Evolutionary conservation across 371 early-diverging fungal genomes (phyloP).

Genomic region (Syncephalastrum contaminatum): DNA sequence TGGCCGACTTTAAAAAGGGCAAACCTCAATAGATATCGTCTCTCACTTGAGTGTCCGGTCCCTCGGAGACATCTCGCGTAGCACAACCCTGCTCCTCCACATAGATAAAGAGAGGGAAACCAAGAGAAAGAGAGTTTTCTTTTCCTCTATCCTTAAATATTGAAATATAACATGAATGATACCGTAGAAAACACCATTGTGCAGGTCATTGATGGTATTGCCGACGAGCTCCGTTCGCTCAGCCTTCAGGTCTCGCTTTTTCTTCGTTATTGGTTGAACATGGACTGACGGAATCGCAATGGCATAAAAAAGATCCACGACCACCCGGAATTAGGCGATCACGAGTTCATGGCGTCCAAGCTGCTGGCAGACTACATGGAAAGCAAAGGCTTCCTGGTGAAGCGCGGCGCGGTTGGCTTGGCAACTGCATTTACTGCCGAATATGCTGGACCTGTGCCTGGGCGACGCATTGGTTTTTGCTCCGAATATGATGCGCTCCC

Average conservation of each 20-base stretch:
- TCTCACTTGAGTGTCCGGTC: no score
- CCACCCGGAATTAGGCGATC: slow-evolving; percentile 56
- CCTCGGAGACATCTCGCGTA: no score
- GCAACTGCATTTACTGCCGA: slow-evolving; percentile 65
- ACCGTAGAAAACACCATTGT: slow-evolving; percentile 21
- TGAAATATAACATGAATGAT: slow-evolving; percentile 4
- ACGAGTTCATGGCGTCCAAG: slow-evolving; percentile 58
- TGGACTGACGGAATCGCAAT: no score
- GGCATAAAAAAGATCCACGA: slow-evolving; percentile 50
- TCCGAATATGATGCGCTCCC: slow-evolving; percentile 72
- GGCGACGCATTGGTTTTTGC: slow-evolving; percentile 54
- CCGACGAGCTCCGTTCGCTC: slow-evolving; percentile 51
- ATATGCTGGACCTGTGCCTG: slow-evolving; percentile 34
- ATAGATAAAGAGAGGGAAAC: no score
- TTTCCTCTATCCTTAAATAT: no score
- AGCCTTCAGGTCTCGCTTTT: slow-evolving; percentile 44
- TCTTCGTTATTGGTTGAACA: background rate
- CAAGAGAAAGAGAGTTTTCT: no score
- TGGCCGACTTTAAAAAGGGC: slow-evolving; percentile 33
- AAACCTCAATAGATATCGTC: slow-evolving; percentile 13
- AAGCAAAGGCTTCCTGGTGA: slow-evolving; percentile 54
- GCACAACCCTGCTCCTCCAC: no score
- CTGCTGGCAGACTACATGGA: slow-evolving; percentile 57
- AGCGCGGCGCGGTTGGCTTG: slow-evolving; percentile 53
- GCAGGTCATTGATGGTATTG: slow-evolving; percentile 42